Conservation (phyloP, 1,139 yeast genomes). For the Arxiozyma bovina region DNA sequence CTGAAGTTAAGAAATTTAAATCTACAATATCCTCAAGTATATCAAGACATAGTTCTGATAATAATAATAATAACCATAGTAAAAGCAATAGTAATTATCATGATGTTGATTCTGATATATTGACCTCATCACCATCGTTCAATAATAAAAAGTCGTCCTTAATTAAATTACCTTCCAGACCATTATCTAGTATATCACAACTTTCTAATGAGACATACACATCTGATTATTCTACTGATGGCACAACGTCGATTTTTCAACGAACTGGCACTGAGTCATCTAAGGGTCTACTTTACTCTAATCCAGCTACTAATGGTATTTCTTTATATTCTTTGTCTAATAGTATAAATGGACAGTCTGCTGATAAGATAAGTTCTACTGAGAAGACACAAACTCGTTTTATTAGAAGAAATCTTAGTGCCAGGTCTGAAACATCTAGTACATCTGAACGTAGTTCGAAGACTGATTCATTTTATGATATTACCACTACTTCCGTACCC, state of each 20-base stretch:
- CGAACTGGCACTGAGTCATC: slow-evolving; percentile 12
- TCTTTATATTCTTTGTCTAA: slow-evolving; percentile 16
- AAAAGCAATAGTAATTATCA: background rate
- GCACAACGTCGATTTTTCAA: slow-evolving; percentile 23
- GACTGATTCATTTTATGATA: slow-evolving; percentile 36
- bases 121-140: slow-evolving; percentile 9
- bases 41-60: slow-evolving; percentile 20
- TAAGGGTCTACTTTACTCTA: slow-evolving; percentile 7
- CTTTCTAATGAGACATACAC: slow-evolving; percentile 47
- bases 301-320: slow-evolving; percentile 10
- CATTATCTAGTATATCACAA: slow-evolving; percentile 60
- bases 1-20: slow-evolving; percentile 20
- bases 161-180: slow-evolving; percentile 37
- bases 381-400: slow-evolving; percentile 11
- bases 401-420: slow-evolving; percentile 31
- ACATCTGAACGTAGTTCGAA: slow-evolving; percentile 36
- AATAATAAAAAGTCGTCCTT: slow-evolving; percentile 13
- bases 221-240: slow-evolving; percentile 33
- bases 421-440: slow-evolving; percentile 36
- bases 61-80: slow-evolving; percentile 17
- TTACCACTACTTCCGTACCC: slow-evolving; percentile 28
- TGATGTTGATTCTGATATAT: slow-evolving; percentile 6
- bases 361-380: background rate
- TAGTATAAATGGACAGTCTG: background rate
- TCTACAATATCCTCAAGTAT: slow-evolving; percentile 24